Percentiles rank a stretch among this genome's conserved stretches.
Conservation (phyloP, 805 yeast genomes). For the Grigorovia transvaalensis region DNA sequence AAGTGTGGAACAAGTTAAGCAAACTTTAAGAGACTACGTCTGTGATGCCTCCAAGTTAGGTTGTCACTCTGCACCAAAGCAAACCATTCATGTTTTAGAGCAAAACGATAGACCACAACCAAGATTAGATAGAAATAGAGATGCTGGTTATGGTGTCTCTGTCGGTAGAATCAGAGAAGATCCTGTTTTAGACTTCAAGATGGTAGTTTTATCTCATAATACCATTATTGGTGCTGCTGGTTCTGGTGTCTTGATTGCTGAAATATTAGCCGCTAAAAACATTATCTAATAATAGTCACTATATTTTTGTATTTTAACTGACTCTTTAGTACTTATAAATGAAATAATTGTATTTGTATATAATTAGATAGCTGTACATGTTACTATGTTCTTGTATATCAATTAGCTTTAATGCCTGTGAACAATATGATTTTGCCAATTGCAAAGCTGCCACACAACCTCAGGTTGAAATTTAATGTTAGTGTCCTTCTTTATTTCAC, state of each 20-base stretch:
- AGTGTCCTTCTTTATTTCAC: too few species aligned
- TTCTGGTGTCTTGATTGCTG: slow-evolving; percentile 93
- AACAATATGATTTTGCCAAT: too few species aligned
- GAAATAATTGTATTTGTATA: too few species aligned
- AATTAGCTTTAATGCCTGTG: too few species aligned
- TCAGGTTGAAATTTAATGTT: too few species aligned
- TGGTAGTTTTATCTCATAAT: slow-evolving; percentile 96
- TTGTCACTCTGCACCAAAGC: slow-evolving; percentile 88
- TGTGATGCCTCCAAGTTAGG: slow-evolving; percentile 75
- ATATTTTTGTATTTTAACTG: not conserved
- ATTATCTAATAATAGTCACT: slow-evolving; percentile 39
- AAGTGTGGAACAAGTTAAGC: slow-evolving; percentile 66
- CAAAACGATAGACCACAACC: slow-evolving; percentile 95
- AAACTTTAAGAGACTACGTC: slow-evolving; percentile 56
- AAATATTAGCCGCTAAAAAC: slow-evolving; percentile 67
- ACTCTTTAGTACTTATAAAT: too few species aligned
- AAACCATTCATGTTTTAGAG: slow-evolving; percentile 84
- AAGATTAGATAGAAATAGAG: slow-evolving; percentile 91
- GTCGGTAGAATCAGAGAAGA: slow-evolving; percentile 93
- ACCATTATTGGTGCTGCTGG: slow-evolving; percentile 99
- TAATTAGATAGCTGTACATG: too few species aligned
- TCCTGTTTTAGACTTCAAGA: slow-evolving; percentile 85
- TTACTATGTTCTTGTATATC: too few species aligned
- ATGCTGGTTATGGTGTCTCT: slow-evolving; percentile 84
- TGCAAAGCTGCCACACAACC: too few species aligned